These are phyloP conservation scores for Exophiala viscosa DNA, from an alignment of 2,329 filamentous ascomycete genomes.

Conservation along the genomic window DNA sequence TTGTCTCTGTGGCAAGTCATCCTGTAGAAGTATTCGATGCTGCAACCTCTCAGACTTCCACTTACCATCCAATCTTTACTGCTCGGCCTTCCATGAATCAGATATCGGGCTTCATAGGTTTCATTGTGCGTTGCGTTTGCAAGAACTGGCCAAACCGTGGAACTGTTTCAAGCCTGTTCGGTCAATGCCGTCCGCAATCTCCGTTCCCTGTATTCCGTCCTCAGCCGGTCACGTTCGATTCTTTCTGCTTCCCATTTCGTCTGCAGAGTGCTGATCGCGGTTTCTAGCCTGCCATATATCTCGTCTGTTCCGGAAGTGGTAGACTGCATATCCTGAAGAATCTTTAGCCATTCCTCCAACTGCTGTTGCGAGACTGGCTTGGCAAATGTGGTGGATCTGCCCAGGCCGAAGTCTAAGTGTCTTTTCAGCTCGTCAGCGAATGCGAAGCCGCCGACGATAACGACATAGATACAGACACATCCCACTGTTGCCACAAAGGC, in stretches of 20 bases:
- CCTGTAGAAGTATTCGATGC: too few species aligned
- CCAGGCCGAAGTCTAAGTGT: constrained; percentile 3
- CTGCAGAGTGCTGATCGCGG: neutral
- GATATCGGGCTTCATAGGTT: too few species aligned
- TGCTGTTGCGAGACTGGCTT: constrained; percentile 5
- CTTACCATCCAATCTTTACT: too few species aligned
- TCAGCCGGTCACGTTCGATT: neutral
- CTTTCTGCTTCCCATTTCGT: constrained; percentile 3
- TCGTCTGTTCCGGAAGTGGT: neutral
- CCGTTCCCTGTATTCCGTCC: neutral
- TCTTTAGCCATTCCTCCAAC: constrained; percentile 2
- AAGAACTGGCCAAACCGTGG: too few species aligned
- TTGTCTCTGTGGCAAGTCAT: too few species aligned
- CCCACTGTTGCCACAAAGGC: constrained; percentile 7
- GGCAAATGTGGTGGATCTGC: constrained; percentile 2
- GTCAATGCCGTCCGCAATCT: neutral
- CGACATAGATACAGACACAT: neutral
- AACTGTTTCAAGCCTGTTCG: neutral
- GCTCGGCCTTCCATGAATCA: too few species aligned
- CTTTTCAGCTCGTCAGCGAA: constrained; percentile 3
- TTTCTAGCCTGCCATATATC: neutral
- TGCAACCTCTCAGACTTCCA: too few species aligned
- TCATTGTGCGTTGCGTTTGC: too few species aligned
- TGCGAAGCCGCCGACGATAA: neutral
- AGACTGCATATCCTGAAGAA: constrained; percentile 5